Evolutionary conservation across 257 asterid genomes (phyloP), one percentile per base, ranked within the genome.

Genomic region (Solanum boliviense): DNA sequence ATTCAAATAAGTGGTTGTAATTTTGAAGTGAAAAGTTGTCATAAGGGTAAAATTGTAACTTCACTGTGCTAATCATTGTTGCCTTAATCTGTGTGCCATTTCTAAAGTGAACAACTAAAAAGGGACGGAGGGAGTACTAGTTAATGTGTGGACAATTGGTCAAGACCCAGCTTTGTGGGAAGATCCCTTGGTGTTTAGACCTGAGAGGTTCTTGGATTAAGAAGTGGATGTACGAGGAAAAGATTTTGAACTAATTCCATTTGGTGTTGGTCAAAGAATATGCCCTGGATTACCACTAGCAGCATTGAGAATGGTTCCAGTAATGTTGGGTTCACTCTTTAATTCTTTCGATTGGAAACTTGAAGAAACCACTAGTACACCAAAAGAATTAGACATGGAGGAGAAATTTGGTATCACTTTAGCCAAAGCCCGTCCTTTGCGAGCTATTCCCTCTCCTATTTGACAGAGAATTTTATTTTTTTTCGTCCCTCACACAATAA

Each of bases 121-220:
- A n/a, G n/a, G n/a, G n/a, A n/a, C n/a, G n/a, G n/a, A n/a, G n/a
- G n/a, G n/a, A n/a, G n/a, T n/a, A 4, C 76, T 90, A 1, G 21
- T 89, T n/a, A 90, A 87, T 8, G 75, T 83, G 67, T 91, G 93
- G 90, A 88, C 89, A 29, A 91, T 71, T 3, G 90, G 90, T 13
- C 89, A 89, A 48, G 92, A 91, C 20, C 29, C 91, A 9, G 75
- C 68, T 5, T 35, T 36, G 20, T 90, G 93, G 92, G 6, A 21
- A 1, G 39, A 91, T n/a, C 91, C 91, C 27, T 84, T 87, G 41
- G 60, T 36, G 0, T 90, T 91, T 21, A 84, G 60, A 78, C 91
- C 89, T 0, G 88, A 91, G 70, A 74, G 91, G 20, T 74, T 74
- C 15, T 74, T 25, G 83, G n/a, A 23, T 16, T 36, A 3, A 21